phyloP scores from a whole-genome alignment of 129 eudicot species.

The Calendula officinalis region DNA sequence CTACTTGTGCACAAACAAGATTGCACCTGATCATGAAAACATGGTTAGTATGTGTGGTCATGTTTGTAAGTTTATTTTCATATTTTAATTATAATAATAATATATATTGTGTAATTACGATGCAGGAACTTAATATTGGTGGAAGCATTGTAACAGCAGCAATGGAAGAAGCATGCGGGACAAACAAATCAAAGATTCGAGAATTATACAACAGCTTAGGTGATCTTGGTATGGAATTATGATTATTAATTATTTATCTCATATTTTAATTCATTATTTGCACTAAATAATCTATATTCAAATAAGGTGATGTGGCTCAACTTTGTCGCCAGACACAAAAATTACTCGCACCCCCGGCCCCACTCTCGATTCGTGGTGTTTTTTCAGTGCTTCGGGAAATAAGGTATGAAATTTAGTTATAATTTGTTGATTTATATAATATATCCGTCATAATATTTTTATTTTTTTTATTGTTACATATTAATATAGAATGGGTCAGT shows the following conservation, averaged over 20 bases:
- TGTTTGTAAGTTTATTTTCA: neutral
- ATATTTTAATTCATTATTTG: constrained; percentile 6
- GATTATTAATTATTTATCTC: neutral
- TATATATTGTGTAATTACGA: constrained; percentile 10
- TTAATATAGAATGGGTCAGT: constrained; percentile 54
- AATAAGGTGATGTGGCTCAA: constrained; percentile 95
- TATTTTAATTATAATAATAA: neutral
- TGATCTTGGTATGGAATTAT: constrained; percentile 76
- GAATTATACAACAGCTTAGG: constrained; percentile 76
- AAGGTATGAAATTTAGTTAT: constrained; percentile 47
- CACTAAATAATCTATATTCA: constrained; percentile 30
- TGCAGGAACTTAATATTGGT: constrained; percentile 92
- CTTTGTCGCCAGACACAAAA: constrained; percentile 91
- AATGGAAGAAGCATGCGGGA: constrained; percentile 89
- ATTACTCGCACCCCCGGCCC: constrained; percentile 78
- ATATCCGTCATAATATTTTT: neutral
- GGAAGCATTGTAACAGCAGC: constrained; percentile 79
- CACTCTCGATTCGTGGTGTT: constrained; percentile 74
- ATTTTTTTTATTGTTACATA: constrained; percentile 17
- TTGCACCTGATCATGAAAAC: constrained; percentile 97
- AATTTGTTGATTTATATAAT: neutral
- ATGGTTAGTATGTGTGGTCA: constrained; percentile 47
- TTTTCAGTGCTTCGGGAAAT: constrained; percentile 71
- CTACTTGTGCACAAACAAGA: constrained; percentile 91
- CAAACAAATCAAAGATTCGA: constrained; percentile 65